Percentiles rank a stretch among this genome's conserved stretches.
Conservation (phyloP, 345 rosid species). For the Aurinia saxatilis region DNA sequence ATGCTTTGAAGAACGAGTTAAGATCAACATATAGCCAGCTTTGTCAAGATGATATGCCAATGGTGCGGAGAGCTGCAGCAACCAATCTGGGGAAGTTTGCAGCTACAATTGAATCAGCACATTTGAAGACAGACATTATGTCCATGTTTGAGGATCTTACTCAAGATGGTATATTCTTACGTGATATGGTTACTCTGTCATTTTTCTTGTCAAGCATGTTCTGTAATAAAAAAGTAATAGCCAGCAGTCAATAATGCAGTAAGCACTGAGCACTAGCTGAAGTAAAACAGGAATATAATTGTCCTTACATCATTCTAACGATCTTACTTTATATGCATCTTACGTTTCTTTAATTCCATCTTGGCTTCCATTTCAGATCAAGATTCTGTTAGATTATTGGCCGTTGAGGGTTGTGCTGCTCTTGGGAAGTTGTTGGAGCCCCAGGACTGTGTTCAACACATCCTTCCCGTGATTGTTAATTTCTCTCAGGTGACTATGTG, state of each 20-base stretch:
- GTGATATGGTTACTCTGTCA: not conserved
- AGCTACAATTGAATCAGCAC: slow-evolving; percentile 75
- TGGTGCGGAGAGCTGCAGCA: slow-evolving; percentile 97
- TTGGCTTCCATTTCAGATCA: slow-evolving; percentile 43
- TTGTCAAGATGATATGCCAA: slow-evolving; percentile 99
- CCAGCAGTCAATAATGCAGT: not conserved
- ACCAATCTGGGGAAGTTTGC: slow-evolving; percentile 90
- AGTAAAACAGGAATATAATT: not conserved
- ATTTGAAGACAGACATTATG: slow-evolving; percentile 83
- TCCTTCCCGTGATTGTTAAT: slow-evolving; percentile 70
- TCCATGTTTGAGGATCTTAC: slow-evolving; percentile 89
- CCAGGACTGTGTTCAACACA: slow-evolving; percentile 61
- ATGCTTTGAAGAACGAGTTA: slow-evolving; percentile 59
- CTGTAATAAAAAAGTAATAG: not conserved
- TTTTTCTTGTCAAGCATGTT: not conserved
- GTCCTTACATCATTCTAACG: not conserved
- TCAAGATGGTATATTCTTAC: slow-evolving; percentile 67
- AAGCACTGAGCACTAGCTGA: slow-evolving; percentile 7
- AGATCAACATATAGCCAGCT: slow-evolving; percentile 62
- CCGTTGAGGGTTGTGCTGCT: slow-evolving; percentile 77
- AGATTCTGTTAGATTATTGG: slow-evolving; percentile 73
- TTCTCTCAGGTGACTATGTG: slow-evolving; percentile 57
- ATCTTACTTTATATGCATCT: not conserved
- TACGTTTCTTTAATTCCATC: not conserved
- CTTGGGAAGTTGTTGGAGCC: slow-evolving; percentile 75